A percentile compares a stretch with the other conserved stretches of the same genome.
Evolutionary conservation across 2,329 filamentous ascomycete species (phyloP).

Genomic region (Thelonectria olida): DNA sequence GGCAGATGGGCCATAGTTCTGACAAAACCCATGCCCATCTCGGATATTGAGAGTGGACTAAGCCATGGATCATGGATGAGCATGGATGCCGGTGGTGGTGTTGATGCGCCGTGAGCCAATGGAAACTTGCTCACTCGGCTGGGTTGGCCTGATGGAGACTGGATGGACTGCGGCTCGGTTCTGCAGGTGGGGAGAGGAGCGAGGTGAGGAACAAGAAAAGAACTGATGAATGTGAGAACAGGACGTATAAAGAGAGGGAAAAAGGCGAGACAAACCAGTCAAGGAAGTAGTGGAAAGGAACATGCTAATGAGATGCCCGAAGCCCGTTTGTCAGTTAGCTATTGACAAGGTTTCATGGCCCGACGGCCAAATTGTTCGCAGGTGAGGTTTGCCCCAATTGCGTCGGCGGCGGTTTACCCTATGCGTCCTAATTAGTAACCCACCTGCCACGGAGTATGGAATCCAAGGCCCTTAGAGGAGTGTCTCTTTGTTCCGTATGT

Average conservation of each 20-base stretch:
- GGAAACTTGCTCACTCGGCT: slow-evolving; percentile 56
- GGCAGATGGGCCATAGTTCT: background rate
- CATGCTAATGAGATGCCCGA: background rate
- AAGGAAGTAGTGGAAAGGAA: background rate
- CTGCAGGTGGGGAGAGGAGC: slow-evolving; percentile 13
- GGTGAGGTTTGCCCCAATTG: background rate
- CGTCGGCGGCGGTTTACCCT: background rate
- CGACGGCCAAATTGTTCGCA: background rate
- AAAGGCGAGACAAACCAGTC: background rate
- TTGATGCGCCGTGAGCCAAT: slow-evolving; percentile 48
- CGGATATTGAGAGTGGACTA: slow-evolving; percentile 16
- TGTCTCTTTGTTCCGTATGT: slow-evolving; percentile 1
- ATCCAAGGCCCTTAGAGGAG: background rate
- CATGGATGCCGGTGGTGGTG: slow-evolving; percentile 28
- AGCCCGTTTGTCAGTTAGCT: background rate
- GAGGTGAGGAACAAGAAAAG: slow-evolving; percentile 11
- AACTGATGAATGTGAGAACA: slow-evolving; percentile 10
- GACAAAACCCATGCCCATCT: slow-evolving; percentile 15
- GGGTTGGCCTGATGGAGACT: slow-evolving; percentile 38
- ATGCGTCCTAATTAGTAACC: background rate
- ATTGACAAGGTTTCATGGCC: background rate
- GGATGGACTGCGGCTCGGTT: slow-evolving; percentile 14
- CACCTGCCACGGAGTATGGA: background rate
- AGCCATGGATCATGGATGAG: slow-evolving; percentile 20
- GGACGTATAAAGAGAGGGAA: background rate